Conservation (phyloP, 805 yeast genomes). For the Candida manassasensis region DNA sequence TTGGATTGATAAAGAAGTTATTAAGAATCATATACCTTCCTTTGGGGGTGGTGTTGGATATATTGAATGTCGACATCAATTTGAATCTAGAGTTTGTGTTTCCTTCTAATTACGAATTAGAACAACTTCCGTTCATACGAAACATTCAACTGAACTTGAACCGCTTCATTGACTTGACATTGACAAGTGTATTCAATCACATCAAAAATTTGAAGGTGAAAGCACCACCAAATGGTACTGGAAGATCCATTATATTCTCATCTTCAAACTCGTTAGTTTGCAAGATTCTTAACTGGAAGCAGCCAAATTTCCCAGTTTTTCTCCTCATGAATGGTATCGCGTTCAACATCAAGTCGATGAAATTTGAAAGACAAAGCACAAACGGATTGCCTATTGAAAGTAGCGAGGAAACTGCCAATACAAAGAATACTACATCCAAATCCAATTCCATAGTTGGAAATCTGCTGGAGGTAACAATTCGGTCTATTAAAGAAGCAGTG, state of each 20-base stretch:
- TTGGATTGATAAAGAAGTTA: constrained; percentile 38
- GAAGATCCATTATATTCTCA: constrained; percentile 73
- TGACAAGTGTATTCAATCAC: constrained; percentile 71
- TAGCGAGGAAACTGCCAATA: background rate
- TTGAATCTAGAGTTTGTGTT: constrained; percentile 71
- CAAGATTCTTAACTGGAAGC: constrained; percentile 94
- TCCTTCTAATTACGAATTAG: constrained; percentile 54
- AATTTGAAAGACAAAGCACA: constrained; percentile 37
- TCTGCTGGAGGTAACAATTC: constrained; percentile 41
- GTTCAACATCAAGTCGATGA: constrained; percentile 19
- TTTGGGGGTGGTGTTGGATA: constrained; percentile 51
- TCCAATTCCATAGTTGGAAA: constrained; percentile 11
- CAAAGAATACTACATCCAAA: background rate
- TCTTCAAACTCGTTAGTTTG: constrained; percentile 88
- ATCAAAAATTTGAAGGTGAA: constrained; percentile 45
- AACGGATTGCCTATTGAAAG: constrained; percentile 36
- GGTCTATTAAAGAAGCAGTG: constrained; percentile 79
- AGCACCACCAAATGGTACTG: constrained; percentile 9
- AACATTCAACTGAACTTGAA: constrained; percentile 54
- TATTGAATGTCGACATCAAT: constrained; percentile 56
- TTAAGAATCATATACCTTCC: constrained; percentile 51
- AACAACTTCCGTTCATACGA: constrained; percentile 34
- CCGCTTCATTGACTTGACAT: constrained; percentile 67
- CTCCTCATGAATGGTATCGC: constrained; percentile 71
- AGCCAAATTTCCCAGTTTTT: constrained; percentile 94